phyloP scores from a whole-genome alignment of 768 basidiomycete species.

The Tulasnella sp. region DNA sequence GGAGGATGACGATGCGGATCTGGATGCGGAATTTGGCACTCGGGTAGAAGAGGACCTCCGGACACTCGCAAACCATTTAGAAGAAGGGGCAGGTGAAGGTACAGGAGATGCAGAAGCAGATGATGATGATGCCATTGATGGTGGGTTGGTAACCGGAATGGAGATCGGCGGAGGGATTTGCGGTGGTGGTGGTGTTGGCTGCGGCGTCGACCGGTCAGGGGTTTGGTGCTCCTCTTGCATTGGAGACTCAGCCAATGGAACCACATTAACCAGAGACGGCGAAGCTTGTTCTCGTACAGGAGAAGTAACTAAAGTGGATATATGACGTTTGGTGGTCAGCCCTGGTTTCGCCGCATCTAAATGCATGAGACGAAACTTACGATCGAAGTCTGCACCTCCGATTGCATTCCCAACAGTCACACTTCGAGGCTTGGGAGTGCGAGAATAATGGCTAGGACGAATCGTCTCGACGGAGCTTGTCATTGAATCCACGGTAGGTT shows the following conservation, averaged over 20 bases:
- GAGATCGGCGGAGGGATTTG: not conserved
- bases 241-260: not conserved
- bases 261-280: not conserved
- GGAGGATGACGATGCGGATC: not conserved
- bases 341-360: not conserved
- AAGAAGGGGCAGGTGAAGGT: not conserved
- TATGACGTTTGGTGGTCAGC: not conserved
- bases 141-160: not conserved
- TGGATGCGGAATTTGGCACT: not conserved
- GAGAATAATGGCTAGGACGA: not conserved
- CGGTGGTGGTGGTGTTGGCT: not conserved
- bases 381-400: not conserved
- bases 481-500: not conserved
- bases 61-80: constrained; percentile 5
- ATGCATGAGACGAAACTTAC: not conserved
- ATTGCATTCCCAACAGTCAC: not conserved
- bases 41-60: constrained; percentile 6
- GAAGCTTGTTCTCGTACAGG: not conserved
- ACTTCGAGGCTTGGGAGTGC: not conserved
- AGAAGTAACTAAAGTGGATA: not conserved
- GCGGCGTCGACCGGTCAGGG: not conserved
- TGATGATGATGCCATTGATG: not conserved
- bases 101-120: not conserved
- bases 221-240: not conserved
- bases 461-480: constrained; percentile 10